These are phyloP conservation scores for Zymoseptoria ardabiliae DNA, from an alignment of 2,329 filamentous ascomycete genomes.

Conservation along the genomic window DNA sequence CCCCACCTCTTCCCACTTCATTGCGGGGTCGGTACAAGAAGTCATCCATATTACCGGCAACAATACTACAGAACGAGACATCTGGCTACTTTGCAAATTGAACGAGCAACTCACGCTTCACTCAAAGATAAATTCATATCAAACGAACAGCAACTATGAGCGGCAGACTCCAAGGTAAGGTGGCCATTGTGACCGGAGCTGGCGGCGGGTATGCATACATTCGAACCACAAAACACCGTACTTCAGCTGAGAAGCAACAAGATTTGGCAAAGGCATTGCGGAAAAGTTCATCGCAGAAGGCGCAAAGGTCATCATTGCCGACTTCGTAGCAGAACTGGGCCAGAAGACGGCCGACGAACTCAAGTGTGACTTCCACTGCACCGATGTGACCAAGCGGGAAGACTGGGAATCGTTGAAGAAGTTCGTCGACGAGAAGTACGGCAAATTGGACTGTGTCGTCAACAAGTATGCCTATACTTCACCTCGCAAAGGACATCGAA, in stretches of 20 bases:
- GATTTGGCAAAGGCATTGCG: conserved; percentile 56
- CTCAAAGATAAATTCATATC: neutral
- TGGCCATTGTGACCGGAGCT: conserved; percentile 50
- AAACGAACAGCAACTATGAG: conserved; percentile 7
- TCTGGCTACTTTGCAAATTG: neutral
- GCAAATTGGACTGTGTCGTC: conserved; percentile 51
- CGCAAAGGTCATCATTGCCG: conserved; percentile 54
- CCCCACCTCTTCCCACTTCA: neutral
- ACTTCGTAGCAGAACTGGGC: conserved; percentile 51
- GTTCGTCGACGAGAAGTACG: conserved; percentile 40
- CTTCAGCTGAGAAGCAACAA: neutral
- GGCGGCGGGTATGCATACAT: conserved; percentile 43
- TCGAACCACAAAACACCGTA: neutral
- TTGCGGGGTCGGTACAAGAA: neutral
- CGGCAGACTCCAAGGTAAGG: conserved; percentile 17
- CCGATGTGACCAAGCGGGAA: conserved; percentile 48
- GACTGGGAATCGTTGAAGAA: conserved; percentile 49
- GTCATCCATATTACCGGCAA: neutral
- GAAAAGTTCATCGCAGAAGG: conserved; percentile 54
- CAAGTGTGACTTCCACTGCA: conserved; percentile 35
- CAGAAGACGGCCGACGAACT: conserved; percentile 44
- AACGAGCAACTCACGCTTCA: neutral
- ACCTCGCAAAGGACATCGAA: neutral
- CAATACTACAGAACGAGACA: neutral
- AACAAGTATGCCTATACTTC: conserved; percentile 32